Conservation (phyloP, 164 flowering plant species). For the Vitis amurensis region DNA sequence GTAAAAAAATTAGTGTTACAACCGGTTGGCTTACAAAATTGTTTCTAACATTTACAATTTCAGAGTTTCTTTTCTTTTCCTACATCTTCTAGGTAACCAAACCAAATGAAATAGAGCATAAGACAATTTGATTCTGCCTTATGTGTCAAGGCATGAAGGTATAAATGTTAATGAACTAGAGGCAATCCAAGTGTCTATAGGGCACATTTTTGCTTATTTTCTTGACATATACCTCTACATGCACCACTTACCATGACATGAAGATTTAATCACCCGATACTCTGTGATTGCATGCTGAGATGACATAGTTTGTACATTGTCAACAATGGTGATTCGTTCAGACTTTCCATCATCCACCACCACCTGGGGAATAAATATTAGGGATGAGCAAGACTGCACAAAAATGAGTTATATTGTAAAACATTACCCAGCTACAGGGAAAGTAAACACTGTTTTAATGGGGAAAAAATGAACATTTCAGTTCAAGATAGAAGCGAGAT, state of each 20-base stretch:
- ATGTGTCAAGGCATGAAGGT: no score
- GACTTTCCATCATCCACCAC: conserved; percentile 80
- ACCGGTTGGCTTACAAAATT: no score
- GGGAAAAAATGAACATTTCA: not conserved
- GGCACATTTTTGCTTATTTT: no score
- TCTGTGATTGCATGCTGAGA: conserved; percentile 85
- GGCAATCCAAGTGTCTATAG: no score
- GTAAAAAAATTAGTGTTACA: no score
- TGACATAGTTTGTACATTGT: conserved; percentile 25
- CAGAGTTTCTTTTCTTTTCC: no score
- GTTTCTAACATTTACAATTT: no score
- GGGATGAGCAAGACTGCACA: not conserved
- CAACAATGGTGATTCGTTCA: conserved; percentile 64
- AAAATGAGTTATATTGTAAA: not conserved
- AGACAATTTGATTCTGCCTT: no score
- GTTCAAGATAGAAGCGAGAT: not conserved
- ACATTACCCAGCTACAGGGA: not conserved
- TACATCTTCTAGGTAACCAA: no score
- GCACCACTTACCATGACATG: conserved; percentile 41
- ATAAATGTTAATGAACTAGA: no score
- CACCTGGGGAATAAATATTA: conserved; percentile 39
- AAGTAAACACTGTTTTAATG: not conserved
- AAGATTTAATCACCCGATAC: conserved; percentile 62
- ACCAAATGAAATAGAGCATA: no score
- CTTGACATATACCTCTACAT: no score